Evolutionary conservation across 306 rosid genomes (phyloP), one percentile per base, ranked within the genome.

Genomic region (Abrus precatorius): DNA sequence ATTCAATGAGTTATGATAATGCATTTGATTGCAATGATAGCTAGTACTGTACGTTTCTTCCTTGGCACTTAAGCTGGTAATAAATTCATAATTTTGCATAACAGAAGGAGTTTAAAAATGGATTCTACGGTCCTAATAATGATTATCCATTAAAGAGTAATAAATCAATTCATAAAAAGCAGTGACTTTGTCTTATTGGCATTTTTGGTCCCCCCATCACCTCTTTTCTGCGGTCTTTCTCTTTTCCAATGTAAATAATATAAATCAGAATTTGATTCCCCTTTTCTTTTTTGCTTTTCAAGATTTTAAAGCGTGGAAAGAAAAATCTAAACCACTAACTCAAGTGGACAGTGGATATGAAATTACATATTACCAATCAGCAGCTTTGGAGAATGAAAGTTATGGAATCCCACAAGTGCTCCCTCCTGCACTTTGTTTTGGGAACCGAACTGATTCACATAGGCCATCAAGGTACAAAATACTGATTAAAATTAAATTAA

Each of bases 381-480:
- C 14, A 68, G 28, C 50, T 68, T 80, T 78, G 82, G 76, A 67
- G 66, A 78, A 85, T 78, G 80, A 86, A 69, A 82, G 63, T 74
- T 71, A 45, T 60, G 84, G 84, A 80, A 79, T 86, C 82, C 74
- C 49, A 83, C 56, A 82, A 82, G 76, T 75, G 72, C 83, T 61
- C 43, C 64, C 74, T 77, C 76, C 78, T 75, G 78, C 86, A 78
- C 80, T 81, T 71, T 76, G 67, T 80, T 82, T 79, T 80, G 52
- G 78, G 83, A 84, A 88, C 84, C 78, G 91, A 89, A 89, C 90
- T 69, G 76, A 89, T 89, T 91, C 93, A 86, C 83, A 44, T 52
- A 40, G 34, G 52, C 36, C 43, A 74, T 80, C 61, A 72, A 10
- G 72, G 27, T 74, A 62, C 78, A 85, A 54, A 72, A 44, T 10